A percentile compares a stretch with the other conserved stretches of the same genome.
These are phyloP conservation scores for Heterobasidion parviporum DNA, from an alignment of 1,284 basidiomycete genomes.

Conservation along the genomic window DNA sequence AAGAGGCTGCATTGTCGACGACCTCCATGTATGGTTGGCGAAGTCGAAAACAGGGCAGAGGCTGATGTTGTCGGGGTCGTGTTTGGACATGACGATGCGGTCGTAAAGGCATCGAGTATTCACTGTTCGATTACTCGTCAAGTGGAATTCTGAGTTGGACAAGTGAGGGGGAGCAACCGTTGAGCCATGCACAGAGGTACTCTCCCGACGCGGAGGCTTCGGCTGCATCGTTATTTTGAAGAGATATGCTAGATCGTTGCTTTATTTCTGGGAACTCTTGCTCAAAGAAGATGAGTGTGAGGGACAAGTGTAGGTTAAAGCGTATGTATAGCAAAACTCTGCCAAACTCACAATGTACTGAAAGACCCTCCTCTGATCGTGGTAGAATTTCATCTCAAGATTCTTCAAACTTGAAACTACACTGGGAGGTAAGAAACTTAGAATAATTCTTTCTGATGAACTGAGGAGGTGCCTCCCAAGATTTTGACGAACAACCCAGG, in stretches of 20 bases:
- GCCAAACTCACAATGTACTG: constrained; percentile 32
- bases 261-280: constrained; percentile 3
- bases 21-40: constrained; percentile 58
- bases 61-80: constrained; percentile 60
- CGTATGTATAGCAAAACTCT: constrained; percentile 41
- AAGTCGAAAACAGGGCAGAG: constrained; percentile 83
- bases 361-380: constrained; percentile 48
- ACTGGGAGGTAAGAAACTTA: constrained; percentile 43
- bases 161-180: constrained; percentile 35
- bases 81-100: constrained; percentile 49
- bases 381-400: constrained; percentile 43
- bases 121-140: constrained; percentile 35
- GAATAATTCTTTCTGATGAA: constrained; percentile 19
- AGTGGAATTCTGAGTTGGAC: constrained; percentile 5
- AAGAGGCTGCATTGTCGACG: constrained; percentile 10
- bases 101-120: constrained; percentile 84
- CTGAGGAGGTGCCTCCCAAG: constrained; percentile 3
- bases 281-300: constrained; percentile 4
- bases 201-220: constrained; percentile 18
- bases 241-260: not conserved
- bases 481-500: constrained; percentile 46
- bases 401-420: constrained; percentile 36
- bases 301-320: not conserved
- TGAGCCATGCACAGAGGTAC: constrained; percentile 84
- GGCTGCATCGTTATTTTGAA: not conserved